Conservation (phyloP, 192 early-diverging fungal genomes). For the Coemansia sp. region DNA sequence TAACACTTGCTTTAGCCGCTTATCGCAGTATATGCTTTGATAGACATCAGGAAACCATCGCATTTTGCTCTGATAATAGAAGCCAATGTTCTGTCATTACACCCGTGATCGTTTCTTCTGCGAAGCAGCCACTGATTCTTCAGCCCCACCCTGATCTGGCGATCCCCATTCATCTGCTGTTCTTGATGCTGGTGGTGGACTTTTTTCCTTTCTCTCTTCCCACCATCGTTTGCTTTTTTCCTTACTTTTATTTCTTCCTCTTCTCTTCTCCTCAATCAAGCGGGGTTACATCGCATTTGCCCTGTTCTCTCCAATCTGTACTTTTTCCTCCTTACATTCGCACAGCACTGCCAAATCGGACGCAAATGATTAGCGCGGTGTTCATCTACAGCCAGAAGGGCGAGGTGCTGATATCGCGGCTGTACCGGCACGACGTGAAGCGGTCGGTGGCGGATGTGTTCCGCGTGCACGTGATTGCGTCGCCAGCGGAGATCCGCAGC, state of each 20-base stretch:
- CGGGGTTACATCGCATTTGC: neutral
- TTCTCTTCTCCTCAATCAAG: neutral
- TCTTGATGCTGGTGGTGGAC: too few species aligned
- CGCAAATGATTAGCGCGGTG: constrained; percentile 85
- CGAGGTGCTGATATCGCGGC: constrained; percentile 94
- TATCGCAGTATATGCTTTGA: too few species aligned
- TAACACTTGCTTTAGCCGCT: too few species aligned
- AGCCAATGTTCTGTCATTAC: too few species aligned
- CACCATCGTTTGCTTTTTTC: neutral
- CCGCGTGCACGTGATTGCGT: constrained; percentile 95
- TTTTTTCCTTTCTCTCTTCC: too few species aligned
- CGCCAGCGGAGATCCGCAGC: constrained; percentile 69
- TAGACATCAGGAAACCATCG: too few species aligned
- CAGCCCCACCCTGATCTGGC: too few species aligned
- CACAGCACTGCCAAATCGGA: too few species aligned
- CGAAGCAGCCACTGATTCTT: too few species aligned
- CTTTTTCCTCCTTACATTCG: neutral
- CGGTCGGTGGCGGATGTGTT: constrained; percentile 96
- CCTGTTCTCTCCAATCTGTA: neutral
- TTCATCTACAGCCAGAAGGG: constrained; percentile 99
- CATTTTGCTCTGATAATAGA: too few species aligned
- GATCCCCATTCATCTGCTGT: too few species aligned
- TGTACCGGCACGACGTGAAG: constrained; percentile 96
- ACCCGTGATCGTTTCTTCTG: too few species aligned
- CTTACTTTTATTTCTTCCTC: neutral